Evolutionary conservation across 768 basidiomycete genomes (phyloP), one percentile per base, ranked within the genome.

Genomic region (Hericium alpestre): DNA sequence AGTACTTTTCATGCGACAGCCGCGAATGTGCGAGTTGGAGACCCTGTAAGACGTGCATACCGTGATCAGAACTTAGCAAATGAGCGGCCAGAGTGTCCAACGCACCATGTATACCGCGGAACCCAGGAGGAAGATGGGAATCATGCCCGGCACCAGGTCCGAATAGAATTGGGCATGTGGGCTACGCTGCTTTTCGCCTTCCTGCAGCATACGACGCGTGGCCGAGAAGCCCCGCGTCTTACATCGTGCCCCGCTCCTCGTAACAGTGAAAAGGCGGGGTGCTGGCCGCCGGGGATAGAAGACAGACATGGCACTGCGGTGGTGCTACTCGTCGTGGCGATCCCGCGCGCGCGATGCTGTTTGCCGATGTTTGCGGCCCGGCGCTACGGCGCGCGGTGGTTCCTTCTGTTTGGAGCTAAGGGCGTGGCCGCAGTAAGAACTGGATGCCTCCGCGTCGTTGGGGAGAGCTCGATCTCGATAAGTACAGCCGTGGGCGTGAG

Each of bases 101-200:
- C n/a, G n/a, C n/a, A n/a, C 89, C 63, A 89, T 73, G 71, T 89
- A 91, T 56, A 91, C 78, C 9, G 83, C 86, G 53, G 87, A 89
- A 16, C 88, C 90, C 12, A 92, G 74, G 53, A 92, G 72, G 53
- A 83, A 82, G 54, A 92, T 73, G 9, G 89, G 90, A 51, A 90
- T 71, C 87, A 90, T 90, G 37, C 80, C 80, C 25, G 90, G 90
- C 40, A 86, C 70, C 51, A 84, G 76, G 54, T 81, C 77, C 47
- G 80, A 73, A 68, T 92, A 92, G 77, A 85, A 83, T 61, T 76
- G 72, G 6, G 78, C 79, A 67, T 90, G 86, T 11, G 74, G 71
- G 32, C 78, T 81, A 56, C 68, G 73, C 5, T 63, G 62, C 48
- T 65, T 65, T 46, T 46, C 20, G 43, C n/a, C 43, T 10, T 46